Conservation (phyloP, 306 rosid species). For the Prunus mongolica region DNA sequence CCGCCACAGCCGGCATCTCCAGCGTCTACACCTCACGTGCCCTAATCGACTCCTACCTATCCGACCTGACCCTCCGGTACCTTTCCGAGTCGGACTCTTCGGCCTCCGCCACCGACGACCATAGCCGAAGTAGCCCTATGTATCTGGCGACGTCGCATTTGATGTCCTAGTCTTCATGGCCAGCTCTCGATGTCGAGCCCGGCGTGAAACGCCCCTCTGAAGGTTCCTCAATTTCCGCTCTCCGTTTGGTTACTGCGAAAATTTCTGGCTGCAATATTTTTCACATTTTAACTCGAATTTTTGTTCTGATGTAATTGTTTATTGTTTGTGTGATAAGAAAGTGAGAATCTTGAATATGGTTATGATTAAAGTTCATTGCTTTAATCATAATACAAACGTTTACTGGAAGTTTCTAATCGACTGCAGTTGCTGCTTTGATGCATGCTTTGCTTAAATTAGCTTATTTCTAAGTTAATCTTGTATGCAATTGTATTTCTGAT, state of each 20-base stretch:
- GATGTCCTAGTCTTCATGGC: constrained; percentile 54
- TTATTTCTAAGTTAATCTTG: not conserved
- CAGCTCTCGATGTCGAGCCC: constrained; percentile 37
- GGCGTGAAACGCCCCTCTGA: constrained; percentile 71
- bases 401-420: not conserved
- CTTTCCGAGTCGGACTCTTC: constrained; percentile 11
- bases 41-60: not conserved
- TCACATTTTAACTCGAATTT: not conserved
- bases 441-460: not conserved
- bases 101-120: not conserved
- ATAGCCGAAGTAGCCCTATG: constrained; percentile 7
- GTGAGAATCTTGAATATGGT: not conserved
- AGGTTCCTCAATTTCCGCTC: constrained; percentile 28
- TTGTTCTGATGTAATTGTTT: not conserved
- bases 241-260: not conserved
- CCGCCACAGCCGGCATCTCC: constrained; percentile 6
- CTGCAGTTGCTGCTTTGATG: not conserved
- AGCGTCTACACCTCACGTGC: constrained; percentile 10
- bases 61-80: constrained; percentile 14
- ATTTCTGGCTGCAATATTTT: not conserved
- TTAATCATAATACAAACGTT: not conserved
- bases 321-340: not conserved
- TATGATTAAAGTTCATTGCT: not conserved
- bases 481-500: not conserved
- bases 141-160: constrained; percentile 31